Conservation (phyloP, 148 eudicot genomes). For the Rhododendron mucronatum region DNA sequence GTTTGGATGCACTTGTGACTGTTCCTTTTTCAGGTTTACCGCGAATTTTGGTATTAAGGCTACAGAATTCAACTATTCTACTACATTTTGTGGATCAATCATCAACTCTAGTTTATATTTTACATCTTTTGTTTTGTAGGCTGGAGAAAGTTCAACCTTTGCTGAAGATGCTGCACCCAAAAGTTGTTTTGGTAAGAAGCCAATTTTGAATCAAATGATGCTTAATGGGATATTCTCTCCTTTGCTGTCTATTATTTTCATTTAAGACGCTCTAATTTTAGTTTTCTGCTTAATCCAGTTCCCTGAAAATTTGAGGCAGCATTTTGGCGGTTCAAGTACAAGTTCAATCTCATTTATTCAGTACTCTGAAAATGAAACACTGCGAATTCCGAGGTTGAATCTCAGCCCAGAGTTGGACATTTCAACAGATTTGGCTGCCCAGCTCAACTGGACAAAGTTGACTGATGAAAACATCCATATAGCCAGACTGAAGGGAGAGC, state of each 20-base stretch:
- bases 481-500: conserved; percentile 65
- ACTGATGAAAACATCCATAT: conserved; percentile 30
- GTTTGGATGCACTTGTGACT: neutral
- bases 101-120: neutral
- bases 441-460: conserved; percentile 37
- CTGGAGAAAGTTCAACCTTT: conserved; percentile 46
- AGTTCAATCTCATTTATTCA: conserved; percentile 27
- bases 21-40: neutral
- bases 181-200: conserved; percentile 50
- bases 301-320: conserved; percentile 46
- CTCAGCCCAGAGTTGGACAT: conserved; percentile 44
- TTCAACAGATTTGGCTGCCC: conserved; percentile 46
- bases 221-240: neutral
- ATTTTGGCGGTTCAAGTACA: conserved; percentile 16
- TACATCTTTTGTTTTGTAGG: conserved; percentile 34
- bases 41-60: neutral
- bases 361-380: conserved; percentile 41
- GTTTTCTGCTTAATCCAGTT: conserved; percentile 37
- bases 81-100: neutral
- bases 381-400: conserved; percentile 43
- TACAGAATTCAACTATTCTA: neutral
- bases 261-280: neutral
- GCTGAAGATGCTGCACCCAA: conserved; percentile 58
- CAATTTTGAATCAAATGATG: neutral
- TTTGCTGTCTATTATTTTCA: neutral